These are phyloP conservation scores for Tetracladium marchalianum DNA, from an alignment of 495 filamentous ascomycete genomes.

Conservation along the genomic window DNA sequence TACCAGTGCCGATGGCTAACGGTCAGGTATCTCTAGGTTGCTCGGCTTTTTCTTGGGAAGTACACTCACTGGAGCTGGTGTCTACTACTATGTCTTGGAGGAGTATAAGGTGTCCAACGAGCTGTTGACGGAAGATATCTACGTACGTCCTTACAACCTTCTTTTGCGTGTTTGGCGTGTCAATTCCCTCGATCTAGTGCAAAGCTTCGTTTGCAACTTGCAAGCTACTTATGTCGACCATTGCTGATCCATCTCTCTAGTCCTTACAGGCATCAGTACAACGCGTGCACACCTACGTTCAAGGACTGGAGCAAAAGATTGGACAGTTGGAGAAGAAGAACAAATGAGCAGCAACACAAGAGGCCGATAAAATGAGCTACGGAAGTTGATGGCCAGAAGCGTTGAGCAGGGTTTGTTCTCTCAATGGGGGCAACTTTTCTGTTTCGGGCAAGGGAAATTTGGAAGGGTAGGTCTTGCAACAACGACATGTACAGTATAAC, in stretches of 20 bases:
- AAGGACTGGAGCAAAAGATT: constrained; percentile 72
- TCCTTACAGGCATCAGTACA: constrained; percentile 80
- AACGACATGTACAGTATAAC: too few species aligned
- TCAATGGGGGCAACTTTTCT: neutral
- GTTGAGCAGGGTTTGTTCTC: neutral
- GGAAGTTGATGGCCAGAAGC: too few species aligned
- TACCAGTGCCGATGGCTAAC: neutral
- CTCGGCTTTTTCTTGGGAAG: constrained; percentile 91
- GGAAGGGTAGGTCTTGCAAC: too few species aligned
- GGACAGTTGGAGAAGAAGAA: constrained; percentile 59
- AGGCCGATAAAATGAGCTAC: too few species aligned
- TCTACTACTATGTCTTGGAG: constrained; percentile 86
- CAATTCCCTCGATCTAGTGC: neutral
- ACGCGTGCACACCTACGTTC: constrained; percentile 73
- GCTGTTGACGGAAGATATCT: constrained; percentile 90
- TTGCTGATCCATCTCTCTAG: constrained; percentile 32
- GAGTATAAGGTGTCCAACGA: constrained; percentile 94
- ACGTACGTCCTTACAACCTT: constrained; percentile 52
- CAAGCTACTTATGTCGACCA: constrained; percentile 6
- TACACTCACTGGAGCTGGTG: constrained; percentile 62
- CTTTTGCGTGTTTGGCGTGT: too few species aligned
- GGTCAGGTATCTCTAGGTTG: constrained; percentile 39
- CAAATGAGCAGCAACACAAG: constrained; percentile 2
- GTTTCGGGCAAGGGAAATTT: too few species aligned
- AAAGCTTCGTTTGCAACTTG: constrained; percentile 3